Evolutionary conservation across 371 early-diverging fungal genomes (phyloP), one percentile per base, ranked within the genome.

Genomic region (Rhizomucor miehei): DNA sequence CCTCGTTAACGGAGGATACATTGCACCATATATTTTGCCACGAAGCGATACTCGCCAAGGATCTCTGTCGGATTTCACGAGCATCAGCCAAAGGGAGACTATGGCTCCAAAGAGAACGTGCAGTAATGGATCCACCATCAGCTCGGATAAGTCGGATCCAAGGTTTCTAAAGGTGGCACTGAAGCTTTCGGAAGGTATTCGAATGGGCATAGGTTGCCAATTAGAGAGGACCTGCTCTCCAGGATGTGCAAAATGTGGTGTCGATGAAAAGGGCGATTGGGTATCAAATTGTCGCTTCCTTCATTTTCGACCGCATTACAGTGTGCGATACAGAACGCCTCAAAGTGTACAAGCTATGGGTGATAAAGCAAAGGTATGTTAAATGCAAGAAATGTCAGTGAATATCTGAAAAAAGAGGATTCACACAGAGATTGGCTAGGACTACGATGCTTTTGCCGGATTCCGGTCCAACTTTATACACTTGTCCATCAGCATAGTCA

Each of bases 391-490:
- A 17, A 21, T 16, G 24, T 56, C 2, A 25, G 12, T 39, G 39
- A 19, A 1, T 19, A 19, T 44, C 21, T 9, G 16, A 48, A 48
- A n/a, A 34, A 41, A 45, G 20, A 23, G 9, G 11, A 25, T 24
- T 48, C 13, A 2, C 46, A 20, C 21, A 46, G 14, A 14, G 24
- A 24, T n/a, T 29, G 3, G 45, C 21, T 56, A 74, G 82, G 44
- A 56, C 10, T 69, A 80, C 39, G 89, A 89, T 68, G 76, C 87
- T 1, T 87, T 73, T 55, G 58, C 53, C n/a, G 89, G 88, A 2
- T 90, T 88, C 54, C 71, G 89, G 16, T 83, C 87, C 2, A 62
- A 75, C 17, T 73, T 66, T 54, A 78, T 89, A 13, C 81, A 88
- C 63, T 49, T 89, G 0, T 75, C 77, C 2, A 62, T 89, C 36